phyloP scores from a whole-genome alignment of 2,329 filamentous ascomycete species.

The Oidium heveae region DNA sequence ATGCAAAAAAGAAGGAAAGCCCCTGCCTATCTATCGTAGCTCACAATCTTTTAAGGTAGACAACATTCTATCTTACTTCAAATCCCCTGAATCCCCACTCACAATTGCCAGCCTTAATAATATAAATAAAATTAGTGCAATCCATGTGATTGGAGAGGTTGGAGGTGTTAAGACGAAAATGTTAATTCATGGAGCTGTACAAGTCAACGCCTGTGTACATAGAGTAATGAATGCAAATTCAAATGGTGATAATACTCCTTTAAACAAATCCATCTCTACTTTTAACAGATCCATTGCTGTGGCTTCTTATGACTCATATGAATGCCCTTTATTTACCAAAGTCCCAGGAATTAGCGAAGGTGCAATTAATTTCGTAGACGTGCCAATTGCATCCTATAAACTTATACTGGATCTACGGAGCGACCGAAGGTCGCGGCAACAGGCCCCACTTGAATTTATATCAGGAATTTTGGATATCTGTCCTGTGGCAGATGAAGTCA shows the following conservation, averaged over 20 bases:
- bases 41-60: not conserved
- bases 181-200: not conserved
- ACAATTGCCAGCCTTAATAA: not conserved
- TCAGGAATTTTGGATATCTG: no score
- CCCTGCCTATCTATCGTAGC: not conserved
- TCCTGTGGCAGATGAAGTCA: no score
- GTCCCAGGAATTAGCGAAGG: not conserved
- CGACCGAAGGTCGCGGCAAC: no score
- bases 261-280: not conserved
- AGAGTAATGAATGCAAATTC: not conserved
- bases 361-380: not conserved
- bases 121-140: not conserved
- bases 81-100: not conserved
- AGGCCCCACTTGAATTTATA: no score
- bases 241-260: not conserved
- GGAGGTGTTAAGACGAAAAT: not conserved
- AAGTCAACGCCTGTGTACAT: slow-evolving; percentile 1
- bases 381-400: not conserved
- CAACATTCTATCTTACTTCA: no score
- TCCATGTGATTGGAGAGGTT: not conserved
- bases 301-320: not conserved
- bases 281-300: not conserved
- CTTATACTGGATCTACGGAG: no score
- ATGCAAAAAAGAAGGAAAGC: not conserved
- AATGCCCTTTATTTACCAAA: not conserved